Conservation (phyloP, 2,329 filamentous ascomycete species). For the Biscogniauxia mediterranea region DNA sequence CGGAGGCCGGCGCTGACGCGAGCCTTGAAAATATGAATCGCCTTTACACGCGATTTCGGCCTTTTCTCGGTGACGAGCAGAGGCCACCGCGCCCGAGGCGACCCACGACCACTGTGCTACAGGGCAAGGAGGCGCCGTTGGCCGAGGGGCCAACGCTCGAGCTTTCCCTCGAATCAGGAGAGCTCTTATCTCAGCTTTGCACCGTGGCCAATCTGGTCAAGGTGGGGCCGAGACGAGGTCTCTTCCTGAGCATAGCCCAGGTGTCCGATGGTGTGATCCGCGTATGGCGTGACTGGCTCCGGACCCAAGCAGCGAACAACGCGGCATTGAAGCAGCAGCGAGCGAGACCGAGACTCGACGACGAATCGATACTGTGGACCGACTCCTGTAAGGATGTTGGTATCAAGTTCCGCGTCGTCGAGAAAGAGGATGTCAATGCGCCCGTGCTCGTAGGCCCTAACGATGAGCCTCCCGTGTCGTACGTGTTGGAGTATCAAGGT, state of each 20-base stretch:
- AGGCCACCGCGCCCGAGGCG: slow-evolving; percentile 18
- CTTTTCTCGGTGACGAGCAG: slow-evolving; percentile 53
- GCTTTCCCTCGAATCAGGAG: slow-evolving; percentile 64
- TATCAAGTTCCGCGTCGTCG: slow-evolving; percentile 62
- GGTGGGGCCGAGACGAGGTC: slow-evolving; percentile 56
- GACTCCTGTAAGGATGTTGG: slow-evolving; percentile 63
- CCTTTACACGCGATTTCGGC: slow-evolving; percentile 71
- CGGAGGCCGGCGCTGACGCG: slow-evolving; percentile 37
- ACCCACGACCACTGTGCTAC: slow-evolving; percentile 21
- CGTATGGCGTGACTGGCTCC: slow-evolving; percentile 72
- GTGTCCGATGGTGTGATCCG: slow-evolving; percentile 68
- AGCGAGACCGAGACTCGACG: slow-evolving; percentile 22
- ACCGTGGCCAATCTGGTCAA: slow-evolving; percentile 67
- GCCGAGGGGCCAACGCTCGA: slow-evolving; percentile 54
- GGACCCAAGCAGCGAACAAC: slow-evolving; percentile 34
- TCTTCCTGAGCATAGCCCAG: slow-evolving; percentile 64
- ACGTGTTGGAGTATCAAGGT: slow-evolving; percentile 73
- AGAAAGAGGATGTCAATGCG: slow-evolving; percentile 44
- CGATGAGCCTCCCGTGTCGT: slow-evolving; percentile 67
- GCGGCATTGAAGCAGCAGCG: slow-evolving; percentile 23
- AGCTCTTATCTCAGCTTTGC: slow-evolving; percentile 74
- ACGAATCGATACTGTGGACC: slow-evolving; percentile 62
- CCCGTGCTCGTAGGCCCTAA: slow-evolving; percentile 57
- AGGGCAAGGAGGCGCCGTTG: slow-evolving; percentile 21
- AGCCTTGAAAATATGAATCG: slow-evolving; percentile 43